Evolutionary conservation across 352 stramenopile species (phyloP), one percentile per base, ranked within the genome.

Genomic region (Peronospora tabacina): DNA sequence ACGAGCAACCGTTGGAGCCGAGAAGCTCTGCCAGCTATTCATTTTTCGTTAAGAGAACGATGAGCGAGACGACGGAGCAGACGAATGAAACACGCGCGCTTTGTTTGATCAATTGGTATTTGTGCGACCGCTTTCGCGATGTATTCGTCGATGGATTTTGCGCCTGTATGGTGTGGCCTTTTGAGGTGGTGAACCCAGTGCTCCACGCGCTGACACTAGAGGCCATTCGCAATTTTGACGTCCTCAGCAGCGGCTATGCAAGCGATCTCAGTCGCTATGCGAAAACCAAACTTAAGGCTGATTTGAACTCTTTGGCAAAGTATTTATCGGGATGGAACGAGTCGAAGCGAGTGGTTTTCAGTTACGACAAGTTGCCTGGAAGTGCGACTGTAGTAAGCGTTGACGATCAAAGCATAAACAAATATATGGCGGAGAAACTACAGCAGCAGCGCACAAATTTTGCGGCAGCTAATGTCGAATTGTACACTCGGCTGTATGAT

Each of bases 251-350:
- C 16, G 30, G 2, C 11, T 15, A 8, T 36, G 8, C 30, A 36
- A 36, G 30, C 4, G 30, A 36, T 6, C 12, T 36, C 9, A n/a
- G 30, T n/a, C 30, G 30, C 11, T 7, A 24, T 41, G 30, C 22
- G 2, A 44, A 28, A 36, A 24, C 24, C 8, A 10, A 46, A 16
- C 30, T 55, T 7, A 36, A 42, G 13, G 9, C 15, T 8, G 39
- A 44, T 49, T 36, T 55, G 13, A 17, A 19, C 13, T 28, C 12
- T 42, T 44, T 55, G 49, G 16, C 29, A 10, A 55, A 29, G 20
- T 55, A 55, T 37, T 43, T 55, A 13, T 22, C 30, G 19, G 32
- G 30, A 19, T 55, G 49, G 49, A 55, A 55, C 32, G 32, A 54
- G 16, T 36, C 37, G 10, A 55, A 55, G 22, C 48, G 38, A 22